A percentile compares a stretch with the other conserved stretches of the same genome.
phyloP scores from a whole-genome alignment of 495 filamentous ascomycete genomes.

The Podospora pseudopauciseta region DNA sequence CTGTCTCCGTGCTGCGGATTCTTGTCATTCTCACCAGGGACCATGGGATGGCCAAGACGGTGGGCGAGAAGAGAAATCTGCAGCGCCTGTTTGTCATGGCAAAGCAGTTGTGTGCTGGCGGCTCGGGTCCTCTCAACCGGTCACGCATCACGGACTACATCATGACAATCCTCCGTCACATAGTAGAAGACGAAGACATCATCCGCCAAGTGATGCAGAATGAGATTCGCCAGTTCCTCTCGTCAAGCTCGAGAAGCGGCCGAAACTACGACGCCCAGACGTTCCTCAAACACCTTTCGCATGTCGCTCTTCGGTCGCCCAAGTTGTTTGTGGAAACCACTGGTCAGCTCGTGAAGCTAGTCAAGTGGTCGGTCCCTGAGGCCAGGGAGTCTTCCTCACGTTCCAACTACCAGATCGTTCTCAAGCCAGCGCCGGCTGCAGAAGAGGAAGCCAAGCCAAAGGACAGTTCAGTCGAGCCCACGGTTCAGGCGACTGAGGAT shows the following conservation, averaged over 20 bases:
- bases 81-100: constrained; percentile 91
- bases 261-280: constrained; percentile 63
- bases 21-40: constrained; percentile 86
- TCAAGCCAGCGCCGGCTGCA: constrained; percentile 34
- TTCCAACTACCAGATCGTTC: constrained; percentile 22
- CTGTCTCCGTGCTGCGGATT: constrained; percentile 76
- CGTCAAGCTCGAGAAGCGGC: constrained; percentile 51
- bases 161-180: constrained; percentile 85
- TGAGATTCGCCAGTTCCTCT: constrained; percentile 76
- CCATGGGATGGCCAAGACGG: constrained; percentile 64
- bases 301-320: constrained; percentile 78
- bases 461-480: constrained; percentile 38
- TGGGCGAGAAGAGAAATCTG: constrained; percentile 85
- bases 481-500: constrained; percentile 55
- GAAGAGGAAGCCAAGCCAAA: constrained; percentile 33
- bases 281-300: constrained; percentile 74
- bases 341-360: constrained; percentile 78
- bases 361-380: constrained; percentile 46
- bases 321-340: constrained; percentile 88
- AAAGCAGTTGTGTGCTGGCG: constrained; percentile 77
- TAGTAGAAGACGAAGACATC: constrained; percentile 89
- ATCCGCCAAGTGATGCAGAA: constrained; percentile 89
- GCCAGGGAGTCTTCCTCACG: constrained; percentile 44
- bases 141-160: constrained; percentile 55
- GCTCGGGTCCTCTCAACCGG: constrained; percentile 70